Evolutionary conservation across 495 filamentous ascomycete species (phyloP).

Genomic region (Neurospora sp.): DNA sequence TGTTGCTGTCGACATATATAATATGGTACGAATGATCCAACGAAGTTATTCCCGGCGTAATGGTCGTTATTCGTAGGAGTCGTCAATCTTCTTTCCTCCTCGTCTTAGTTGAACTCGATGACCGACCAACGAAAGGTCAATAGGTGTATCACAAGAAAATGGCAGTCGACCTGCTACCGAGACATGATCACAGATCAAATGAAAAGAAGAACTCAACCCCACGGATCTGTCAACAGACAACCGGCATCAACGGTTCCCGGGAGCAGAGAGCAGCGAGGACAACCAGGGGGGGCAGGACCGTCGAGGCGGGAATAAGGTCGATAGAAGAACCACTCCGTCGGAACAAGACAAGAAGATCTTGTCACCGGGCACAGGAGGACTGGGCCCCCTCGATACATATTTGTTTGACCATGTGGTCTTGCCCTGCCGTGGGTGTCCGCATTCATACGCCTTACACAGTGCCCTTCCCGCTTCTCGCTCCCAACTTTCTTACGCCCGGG

Average conservation of each 20-base stretch:
- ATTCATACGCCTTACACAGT: neutral
- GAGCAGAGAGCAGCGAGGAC: neutral
- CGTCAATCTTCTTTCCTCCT: neutral
- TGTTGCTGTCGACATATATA: neutral
- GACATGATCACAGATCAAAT: slow-evolving; percentile 16
- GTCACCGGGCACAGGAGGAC: slow-evolving; percentile 9
- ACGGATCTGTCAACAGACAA: neutral
- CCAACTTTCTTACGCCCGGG: neutral
- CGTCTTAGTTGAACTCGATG: neutral
- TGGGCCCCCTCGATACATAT: neutral
- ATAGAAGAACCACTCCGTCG: slow-evolving; percentile 2
- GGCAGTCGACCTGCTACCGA: slow-evolving; percentile 13
- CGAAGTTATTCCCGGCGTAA: neutral
- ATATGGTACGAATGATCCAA: slow-evolving; percentile 1
- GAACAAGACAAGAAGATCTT: slow-evolving; percentile 6
- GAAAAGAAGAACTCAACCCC: neutral
- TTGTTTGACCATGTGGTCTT: neutral
- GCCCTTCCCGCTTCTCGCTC: neutral
- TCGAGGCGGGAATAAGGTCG: neutral
- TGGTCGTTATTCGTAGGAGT: neutral
- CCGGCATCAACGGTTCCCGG: neutral
- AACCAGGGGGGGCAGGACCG: neutral
- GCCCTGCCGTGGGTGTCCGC: neutral
- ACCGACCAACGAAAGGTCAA: neutral
- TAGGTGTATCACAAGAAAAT: neutral